Percentiles rank a stretch among this genome's conserved stretches.
These are phyloP conservation scores for Rhododendron molle DNA, from an alignment of 148 eudicot species.

Conservation along the genomic window DNA sequence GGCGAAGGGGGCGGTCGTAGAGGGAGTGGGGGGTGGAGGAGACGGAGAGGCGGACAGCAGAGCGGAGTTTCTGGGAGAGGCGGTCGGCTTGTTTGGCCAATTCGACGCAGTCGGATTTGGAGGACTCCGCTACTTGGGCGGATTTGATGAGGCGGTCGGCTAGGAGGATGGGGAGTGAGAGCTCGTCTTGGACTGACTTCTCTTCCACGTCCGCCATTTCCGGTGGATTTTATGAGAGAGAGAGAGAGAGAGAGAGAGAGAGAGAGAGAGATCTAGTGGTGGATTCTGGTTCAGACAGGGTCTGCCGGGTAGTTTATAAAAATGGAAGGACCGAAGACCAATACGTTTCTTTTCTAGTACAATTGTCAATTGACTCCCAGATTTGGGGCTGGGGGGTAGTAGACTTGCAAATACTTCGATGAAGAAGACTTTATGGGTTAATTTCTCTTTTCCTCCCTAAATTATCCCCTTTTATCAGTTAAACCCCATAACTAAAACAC, in stretches of 20 bases:
- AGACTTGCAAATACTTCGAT: not conserved
- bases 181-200: slow-evolving; percentile 50
- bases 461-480: not conserved
- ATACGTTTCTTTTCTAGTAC: not conserved
- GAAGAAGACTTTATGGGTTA: not conserved
- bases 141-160: slow-evolving; percentile 56
- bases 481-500: not conserved
- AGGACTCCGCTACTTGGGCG: slow-evolving; percentile 56
- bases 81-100: slow-evolving; percentile 47
- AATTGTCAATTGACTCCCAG: not conserved
- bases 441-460: not conserved
- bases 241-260: slow-evolving; percentile 1
- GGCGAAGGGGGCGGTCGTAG: slow-evolving; percentile 75
- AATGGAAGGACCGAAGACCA: not conserved
- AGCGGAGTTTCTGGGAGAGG: slow-evolving; percentile 58
- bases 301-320: not conserved
- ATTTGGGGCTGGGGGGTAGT: not conserved
- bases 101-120: slow-evolving; percentile 52
- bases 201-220: slow-evolving; percentile 25
- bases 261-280: not conserved
- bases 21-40: slow-evolving; percentile 39
- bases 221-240: not conserved
- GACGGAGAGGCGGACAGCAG: slow-evolving; percentile 41
- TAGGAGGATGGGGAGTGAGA: slow-evolving; percentile 45
- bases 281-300: not conserved